Evolutionary conservation across 2,329 filamentous ascomycete genomes (phyloP).

Genomic region (Phyllachora maydis): DNA sequence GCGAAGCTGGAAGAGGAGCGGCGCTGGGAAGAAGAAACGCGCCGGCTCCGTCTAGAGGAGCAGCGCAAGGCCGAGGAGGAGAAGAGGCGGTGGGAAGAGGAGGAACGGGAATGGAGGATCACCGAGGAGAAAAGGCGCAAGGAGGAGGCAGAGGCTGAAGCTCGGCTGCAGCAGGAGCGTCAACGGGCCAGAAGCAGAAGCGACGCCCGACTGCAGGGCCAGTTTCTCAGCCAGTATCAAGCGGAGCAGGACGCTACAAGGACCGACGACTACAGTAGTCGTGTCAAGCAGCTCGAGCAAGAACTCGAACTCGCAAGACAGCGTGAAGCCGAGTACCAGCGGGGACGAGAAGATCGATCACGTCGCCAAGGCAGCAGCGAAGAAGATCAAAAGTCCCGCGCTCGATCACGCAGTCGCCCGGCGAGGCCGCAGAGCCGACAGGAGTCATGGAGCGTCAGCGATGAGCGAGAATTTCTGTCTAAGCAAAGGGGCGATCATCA

Average conservation of each 20-base stretch:
- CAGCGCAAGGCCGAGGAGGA: conserved; percentile 42
- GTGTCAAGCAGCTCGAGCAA: conserved; percentile 65
- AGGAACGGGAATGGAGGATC: conserved; percentile 56
- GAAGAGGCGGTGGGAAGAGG: conserved; percentile 54
- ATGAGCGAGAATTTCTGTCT: conserved; percentile 43
- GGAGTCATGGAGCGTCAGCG: conserved; percentile 36
- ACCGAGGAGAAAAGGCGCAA: conserved; percentile 44
- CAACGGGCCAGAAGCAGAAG: conserved; percentile 35
- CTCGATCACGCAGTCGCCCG: conserved; percentile 20
- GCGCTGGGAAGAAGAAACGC: conserved; percentile 61
- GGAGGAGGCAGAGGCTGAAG: conserved; percentile 57
- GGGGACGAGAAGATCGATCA: conserved; percentile 29
- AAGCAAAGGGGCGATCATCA: conserved; percentile 27
- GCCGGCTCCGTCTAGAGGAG: conserved; percentile 44
- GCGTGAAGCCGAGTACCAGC: conserved; percentile 41
- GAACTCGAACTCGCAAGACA: conserved; percentile 41
- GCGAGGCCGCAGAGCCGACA: conserved; percentile 27
- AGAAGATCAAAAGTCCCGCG: conserved; percentile 11
- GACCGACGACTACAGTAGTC: conserved; percentile 32
- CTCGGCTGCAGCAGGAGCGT: conserved; percentile 44
- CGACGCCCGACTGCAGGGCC: conserved; percentile 54
- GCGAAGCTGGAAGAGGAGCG: conserved; percentile 38
- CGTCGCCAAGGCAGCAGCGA: conserved; percentile 9
- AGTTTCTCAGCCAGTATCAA: conserved; percentile 75
- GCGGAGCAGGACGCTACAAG: conserved; percentile 35